Base-by-base conservation (phyloP, 2,329 filamentous ascomycete species). In the Apiospora phragmitis region DNA sequence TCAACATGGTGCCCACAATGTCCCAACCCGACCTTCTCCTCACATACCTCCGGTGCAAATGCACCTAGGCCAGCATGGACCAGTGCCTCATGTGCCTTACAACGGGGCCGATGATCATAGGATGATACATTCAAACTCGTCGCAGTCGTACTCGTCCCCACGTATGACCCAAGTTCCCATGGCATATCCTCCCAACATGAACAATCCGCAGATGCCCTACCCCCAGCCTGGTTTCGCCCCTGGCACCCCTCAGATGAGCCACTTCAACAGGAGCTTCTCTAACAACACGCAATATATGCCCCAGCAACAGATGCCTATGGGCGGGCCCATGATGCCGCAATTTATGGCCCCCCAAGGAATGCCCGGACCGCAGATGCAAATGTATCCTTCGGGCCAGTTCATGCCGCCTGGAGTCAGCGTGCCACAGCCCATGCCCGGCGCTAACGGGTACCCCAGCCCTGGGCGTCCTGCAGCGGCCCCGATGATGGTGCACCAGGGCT, bases 401-500 rank as follows among this genome's bases (percentile, higher is more conserved):
- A 94, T 89, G 86, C 91, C 81, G 42, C 85, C 87, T 26, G 84
- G 82, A 35, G 83, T 84, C 51, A 87, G 85, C 1, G 86, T 86
- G 24, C 88, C 87, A 38, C 89, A 90, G 74, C 81, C 84, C 11
- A 87, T 90, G 69, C 89, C 92, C 26, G 93, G 89, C 59, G 86
- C 89, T 9, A 93, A 91, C 75, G 94, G 94, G 21, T 97, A 93
- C 78, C 93, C 94, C n/a, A 98, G 95, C 79, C 95, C 95, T 0
- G 91, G 94, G 70, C 90, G 94, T 66, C 91, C 91, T 38, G 68
- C 68, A 38, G 80, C 85, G 26, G 94, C 96, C 16, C 92, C 94
- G 1, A 94, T 97, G 91, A 98, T 98, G 95, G 93, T 92, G 77
- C 95, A 95, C 75, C 94, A 97, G 83, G 94, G 94, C 70, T 98